Conservation (phyloP, 1,284 basidiomycete genomes). For the Leccinum fallax region DNA sequence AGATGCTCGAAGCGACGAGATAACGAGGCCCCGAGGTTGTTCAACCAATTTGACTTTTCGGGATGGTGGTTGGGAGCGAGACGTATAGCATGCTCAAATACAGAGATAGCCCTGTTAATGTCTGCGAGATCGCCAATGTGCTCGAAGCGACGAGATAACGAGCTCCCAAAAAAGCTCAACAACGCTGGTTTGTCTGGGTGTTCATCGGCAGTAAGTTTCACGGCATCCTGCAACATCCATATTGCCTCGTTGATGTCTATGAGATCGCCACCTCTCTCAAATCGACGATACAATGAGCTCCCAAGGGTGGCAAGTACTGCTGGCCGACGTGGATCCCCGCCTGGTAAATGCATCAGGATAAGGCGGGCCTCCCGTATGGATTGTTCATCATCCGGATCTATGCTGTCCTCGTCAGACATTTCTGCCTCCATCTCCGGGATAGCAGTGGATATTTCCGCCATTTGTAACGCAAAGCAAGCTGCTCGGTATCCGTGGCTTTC, state of each 20-base stretch:
- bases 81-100: neutral
- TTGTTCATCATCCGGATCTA: neutral
- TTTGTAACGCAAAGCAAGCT: neutral
- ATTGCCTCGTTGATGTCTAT: neutral
- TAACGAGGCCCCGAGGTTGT: neutral
- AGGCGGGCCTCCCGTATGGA: neutral
- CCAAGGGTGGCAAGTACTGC: neutral
- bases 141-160: neutral
- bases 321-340: neutral
- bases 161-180: neutral
- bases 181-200: neutral
- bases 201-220: neutral
- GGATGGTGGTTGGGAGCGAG: neutral
- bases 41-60: neutral
- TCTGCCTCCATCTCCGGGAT: neutral
- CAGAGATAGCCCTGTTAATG: neutral
- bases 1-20: neutral
- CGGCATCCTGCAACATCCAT: neutral
- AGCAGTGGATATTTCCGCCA: neutral
- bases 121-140: neutral
- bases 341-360: neutral
- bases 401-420: neutral
- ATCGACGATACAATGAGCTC: neutral
- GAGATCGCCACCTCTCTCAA: neutral
- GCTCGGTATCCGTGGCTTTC: neutral